Percentiles rank a stretch among this genome's conserved stretches.
phyloP scores from a whole-genome alignment of 345 rosid species.

The Linum lewisii region DNA sequence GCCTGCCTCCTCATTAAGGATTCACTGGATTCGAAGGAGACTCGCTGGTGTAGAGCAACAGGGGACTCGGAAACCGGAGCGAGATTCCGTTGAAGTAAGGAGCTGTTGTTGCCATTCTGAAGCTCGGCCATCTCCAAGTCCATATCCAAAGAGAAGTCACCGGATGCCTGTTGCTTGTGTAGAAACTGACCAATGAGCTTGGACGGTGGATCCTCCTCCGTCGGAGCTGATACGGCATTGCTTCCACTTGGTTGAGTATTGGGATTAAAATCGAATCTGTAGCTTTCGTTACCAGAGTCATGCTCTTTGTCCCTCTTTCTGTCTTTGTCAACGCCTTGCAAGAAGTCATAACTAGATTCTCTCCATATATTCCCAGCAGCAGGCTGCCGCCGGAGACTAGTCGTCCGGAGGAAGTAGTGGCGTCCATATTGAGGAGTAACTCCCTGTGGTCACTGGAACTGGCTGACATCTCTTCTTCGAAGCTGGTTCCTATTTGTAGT shows the following conservation, averaged over 20 bases:
- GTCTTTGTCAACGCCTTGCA: not conserved
- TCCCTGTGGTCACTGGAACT: not conserved
- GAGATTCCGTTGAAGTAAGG: not conserved
- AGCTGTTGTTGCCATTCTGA: not conserved
- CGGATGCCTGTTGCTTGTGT: conserved; percentile 61
- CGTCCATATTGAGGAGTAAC: not conserved
- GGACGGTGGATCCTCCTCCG: conserved; percentile 55
- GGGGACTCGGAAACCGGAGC: conserved; percentile 30
- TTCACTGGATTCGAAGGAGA: conserved; percentile 27
- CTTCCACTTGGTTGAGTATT: not conserved
- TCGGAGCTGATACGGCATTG: not conserved
- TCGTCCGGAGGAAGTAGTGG: not conserved
- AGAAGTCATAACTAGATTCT: not conserved
- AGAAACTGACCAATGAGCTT: conserved; percentile 60
- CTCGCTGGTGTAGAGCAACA: conserved; percentile 15
- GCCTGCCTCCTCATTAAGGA: conserved; percentile 14
- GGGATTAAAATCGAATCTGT: conserved; percentile 2
- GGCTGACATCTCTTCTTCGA: too few species aligned
- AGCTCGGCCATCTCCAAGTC: conserved; percentile 72
- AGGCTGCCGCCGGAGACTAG: not conserved
- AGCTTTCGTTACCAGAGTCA: not conserved
- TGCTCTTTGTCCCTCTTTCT: not conserved
- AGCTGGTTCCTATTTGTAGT: too few species aligned
- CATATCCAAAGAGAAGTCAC: conserved; percentile 61
- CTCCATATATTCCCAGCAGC: conserved; percentile 1